Conservation (phyloP, 2,329 filamentous ascomycete species). For the Neonectria ditissima region DNA sequence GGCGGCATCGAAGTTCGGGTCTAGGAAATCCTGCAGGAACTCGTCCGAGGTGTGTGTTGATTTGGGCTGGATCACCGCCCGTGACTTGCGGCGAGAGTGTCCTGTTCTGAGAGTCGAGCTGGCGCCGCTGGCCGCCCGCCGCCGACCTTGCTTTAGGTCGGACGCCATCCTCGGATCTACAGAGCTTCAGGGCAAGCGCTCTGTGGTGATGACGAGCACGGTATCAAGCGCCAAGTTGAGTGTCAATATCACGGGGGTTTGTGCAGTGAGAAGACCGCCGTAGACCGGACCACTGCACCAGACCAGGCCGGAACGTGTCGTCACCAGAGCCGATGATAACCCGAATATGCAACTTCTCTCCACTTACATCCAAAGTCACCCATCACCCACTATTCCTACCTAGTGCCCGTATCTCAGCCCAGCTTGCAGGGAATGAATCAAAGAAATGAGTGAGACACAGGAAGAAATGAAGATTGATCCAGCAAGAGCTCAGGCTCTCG, state of each 20-base stretch:
- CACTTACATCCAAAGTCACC: conserved; percentile 44
- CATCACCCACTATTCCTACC: conserved; percentile 14
- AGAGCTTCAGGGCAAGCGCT: background rate
- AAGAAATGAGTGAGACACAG: conserved; percentile 56
- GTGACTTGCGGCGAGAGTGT: conserved; percentile 55
- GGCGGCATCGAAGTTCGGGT: conserved; percentile 82
- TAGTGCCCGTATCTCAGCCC: conserved; percentile 5
- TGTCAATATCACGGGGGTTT: conserved; percentile 8
- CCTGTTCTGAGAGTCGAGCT: conserved; percentile 53
- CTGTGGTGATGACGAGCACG: background rate
- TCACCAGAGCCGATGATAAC: conserved; percentile 49
- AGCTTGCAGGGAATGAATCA: background rate
- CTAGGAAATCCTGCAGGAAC: conserved; percentile 79
- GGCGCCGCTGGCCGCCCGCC: conserved; percentile 61
- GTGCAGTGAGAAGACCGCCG: conserved; percentile 25
- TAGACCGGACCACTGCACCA: conserved; percentile 8
- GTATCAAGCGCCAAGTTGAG: conserved; percentile 4
- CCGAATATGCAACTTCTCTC: conserved; percentile 42
- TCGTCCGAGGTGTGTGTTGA: conserved; percentile 77
- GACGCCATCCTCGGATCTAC: conserved; percentile 42
- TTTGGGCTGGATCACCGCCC: conserved; percentile 57
- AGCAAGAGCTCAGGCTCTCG: conserved; percentile 70
- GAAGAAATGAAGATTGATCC: conserved; percentile 72
- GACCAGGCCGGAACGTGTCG: conserved; percentile 1
- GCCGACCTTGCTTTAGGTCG: conserved; percentile 51